Evolutionary conservation across 768 basidiomycete genomes (phyloP).

Genomic region (Naematelia aurantialba): DNA sequence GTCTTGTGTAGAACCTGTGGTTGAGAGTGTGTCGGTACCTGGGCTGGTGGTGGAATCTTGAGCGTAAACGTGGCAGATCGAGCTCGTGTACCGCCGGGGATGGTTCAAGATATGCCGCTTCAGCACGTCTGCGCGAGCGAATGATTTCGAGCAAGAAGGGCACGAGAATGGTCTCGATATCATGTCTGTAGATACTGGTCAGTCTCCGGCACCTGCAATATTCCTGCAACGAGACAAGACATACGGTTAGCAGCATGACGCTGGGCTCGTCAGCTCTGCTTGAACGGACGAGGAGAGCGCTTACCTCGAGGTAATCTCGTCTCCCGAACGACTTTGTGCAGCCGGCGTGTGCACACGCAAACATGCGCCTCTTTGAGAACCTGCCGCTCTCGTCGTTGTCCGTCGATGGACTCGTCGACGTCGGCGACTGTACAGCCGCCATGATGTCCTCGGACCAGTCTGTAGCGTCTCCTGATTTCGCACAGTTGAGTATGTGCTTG

Average conservation of each 20-base stretch:
- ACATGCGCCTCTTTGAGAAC: background rate
- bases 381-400: background rate
- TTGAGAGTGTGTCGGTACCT: background rate
- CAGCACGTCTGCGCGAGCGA: constrained; percentile 10
- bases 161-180: background rate
- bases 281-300: too few species aligned
- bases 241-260: constrained; percentile 11
- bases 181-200: background rate
- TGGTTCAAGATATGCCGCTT: constrained; percentile 10
- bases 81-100: background rate
- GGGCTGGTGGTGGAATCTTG: background rate
- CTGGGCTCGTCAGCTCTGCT: background rate
- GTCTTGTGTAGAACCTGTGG: background rate
- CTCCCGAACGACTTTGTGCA: constrained; percentile 8
- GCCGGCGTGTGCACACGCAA: constrained; percentile 3
- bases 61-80: background rate
- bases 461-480: too few species aligned
- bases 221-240: background rate
- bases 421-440: background rate
- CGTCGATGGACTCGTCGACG: background rate
- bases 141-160: constrained; percentile 4
- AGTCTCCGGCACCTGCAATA: too few species aligned
- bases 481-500: too few species aligned
- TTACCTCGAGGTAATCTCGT: constrained; percentile 11
- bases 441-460: too few species aligned